Evolutionary conservation across 2,329 filamentous ascomycete species (phyloP), one percentile per base, ranked within the genome.

Genomic region (Alternaria sp.): DNA sequence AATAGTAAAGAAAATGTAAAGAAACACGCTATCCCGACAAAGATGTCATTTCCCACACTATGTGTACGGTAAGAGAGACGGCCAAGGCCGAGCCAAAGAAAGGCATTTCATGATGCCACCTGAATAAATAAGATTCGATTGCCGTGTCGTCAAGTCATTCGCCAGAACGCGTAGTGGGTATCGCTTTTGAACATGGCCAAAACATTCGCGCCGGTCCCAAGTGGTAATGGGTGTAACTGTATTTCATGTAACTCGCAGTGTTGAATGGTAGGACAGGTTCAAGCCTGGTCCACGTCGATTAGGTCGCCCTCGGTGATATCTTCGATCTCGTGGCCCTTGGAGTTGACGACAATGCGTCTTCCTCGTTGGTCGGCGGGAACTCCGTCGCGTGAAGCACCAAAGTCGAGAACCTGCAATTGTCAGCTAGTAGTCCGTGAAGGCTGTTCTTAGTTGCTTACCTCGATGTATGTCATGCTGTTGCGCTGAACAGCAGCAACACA

Each of bases 401-500:
- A 99, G 81, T 99, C 96, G 63, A 99, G 90, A 69, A 99, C 95
- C 96, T 98, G 13, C 65, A 58, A 46, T 77, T 83, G 80, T 57
- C 62, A 53, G 52, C 25, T 28, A 9, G 9, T 17, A n/a, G 12
- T 23, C 21, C 8, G 15, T 5, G 32, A 28, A 32, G 5, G 12
- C 28, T 26, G 8, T 12, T 4, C 12, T 15, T 23, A 5, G 36
- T 11, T 52, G n/a, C 62, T 59, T 68, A 83, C 96, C 88, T 99
- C 96, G 62, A 99, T 93, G 79, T 97, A 99, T 19, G 96, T 99
- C 73, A 97, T 82, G 73, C 89, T 90, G 69, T 97, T 93, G 59
- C 96, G 88, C 84, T 99, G 96, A 60, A 99, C 96, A 47, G 96
- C 96, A 63, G 96, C 96, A 61, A 99, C 96, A 79, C 96, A 99